These are phyloP conservation scores for Pythium aristosporum DNA, from an alignment of 352 stramenopile genomes.

Conservation along the genomic window DNA sequence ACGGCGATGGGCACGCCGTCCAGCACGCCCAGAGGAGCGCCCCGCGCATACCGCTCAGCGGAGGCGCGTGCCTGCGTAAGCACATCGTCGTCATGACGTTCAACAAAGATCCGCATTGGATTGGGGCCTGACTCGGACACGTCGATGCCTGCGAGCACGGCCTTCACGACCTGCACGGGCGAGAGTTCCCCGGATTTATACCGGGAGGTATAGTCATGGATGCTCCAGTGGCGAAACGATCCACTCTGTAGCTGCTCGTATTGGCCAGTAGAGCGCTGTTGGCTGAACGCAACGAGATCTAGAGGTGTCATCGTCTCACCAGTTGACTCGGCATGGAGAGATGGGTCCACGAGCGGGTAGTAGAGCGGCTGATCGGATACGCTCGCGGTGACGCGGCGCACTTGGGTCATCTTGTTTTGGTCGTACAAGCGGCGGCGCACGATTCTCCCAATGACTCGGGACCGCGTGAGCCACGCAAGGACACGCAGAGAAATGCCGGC, in stretches of 20 bases:
- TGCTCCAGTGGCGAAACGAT: slow-evolving; percentile 7
- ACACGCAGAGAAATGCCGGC: slow-evolving; percentile 1
- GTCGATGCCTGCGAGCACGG: slow-evolving; percentile 54
- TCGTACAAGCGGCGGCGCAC: slow-evolving; percentile 15
- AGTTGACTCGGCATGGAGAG: background rate
- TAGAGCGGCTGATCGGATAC: slow-evolving; percentile 16
- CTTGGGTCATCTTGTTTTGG: slow-evolving; percentile 15
- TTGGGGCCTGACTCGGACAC: slow-evolving; percentile 47
- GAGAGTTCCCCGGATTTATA: slow-evolving; percentile 21
- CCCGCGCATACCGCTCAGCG: slow-evolving; percentile 64
- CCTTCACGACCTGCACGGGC: slow-evolving; percentile 69
- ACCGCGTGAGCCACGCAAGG: slow-evolving; percentile 10
- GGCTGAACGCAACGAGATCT: slow-evolving; percentile 1
- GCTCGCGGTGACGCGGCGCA: slow-evolving; percentile 7
- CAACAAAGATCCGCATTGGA: slow-evolving; percentile 71
- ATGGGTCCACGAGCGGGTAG: slow-evolving; percentile 12
- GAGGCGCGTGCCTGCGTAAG: slow-evolving; percentile 64
- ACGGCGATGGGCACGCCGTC: slow-evolving; percentile 88
- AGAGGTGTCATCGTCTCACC: background rate
- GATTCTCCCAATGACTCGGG: slow-evolving; percentile 5
- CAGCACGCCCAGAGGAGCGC: slow-evolving; percentile 66
- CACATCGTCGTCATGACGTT: slow-evolving; percentile 72
- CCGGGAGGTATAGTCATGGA: slow-evolving; percentile 10
- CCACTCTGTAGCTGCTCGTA: background rate
- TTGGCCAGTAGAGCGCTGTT: background rate